A percentile compares a stretch with the other conserved stretches of the same genome.
These are phyloP conservation scores for Neurospora sp. DNA, from an alignment of 495 filamentous ascomycete genomes.

Conservation along the genomic window DNA sequence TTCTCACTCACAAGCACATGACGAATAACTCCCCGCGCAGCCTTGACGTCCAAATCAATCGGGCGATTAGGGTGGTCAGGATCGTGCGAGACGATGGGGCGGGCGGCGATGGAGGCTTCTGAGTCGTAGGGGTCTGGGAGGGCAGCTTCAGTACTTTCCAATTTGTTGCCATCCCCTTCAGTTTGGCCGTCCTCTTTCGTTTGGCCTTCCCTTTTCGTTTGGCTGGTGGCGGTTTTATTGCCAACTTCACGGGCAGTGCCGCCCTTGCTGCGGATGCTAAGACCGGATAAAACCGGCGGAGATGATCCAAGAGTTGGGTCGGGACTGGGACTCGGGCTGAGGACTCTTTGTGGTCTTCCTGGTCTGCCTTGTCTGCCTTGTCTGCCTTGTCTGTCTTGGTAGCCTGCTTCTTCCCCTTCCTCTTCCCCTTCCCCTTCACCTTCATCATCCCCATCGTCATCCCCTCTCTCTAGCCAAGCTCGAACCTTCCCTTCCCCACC, in stretches of 20 bases:
- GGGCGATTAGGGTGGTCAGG: neutral
- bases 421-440: too few species aligned
- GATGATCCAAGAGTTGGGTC: neutral
- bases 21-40: neutral
- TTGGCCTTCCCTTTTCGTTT: neutral
- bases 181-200: neutral
- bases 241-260: too few species aligned
- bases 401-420: too few species aligned
- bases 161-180: too few species aligned
- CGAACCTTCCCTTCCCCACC: neutral
- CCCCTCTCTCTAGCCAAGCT: neutral
- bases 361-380: too few species aligned
- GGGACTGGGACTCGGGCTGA: neutral
- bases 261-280: neutral
- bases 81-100: neutral
- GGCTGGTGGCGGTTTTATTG: neutral
- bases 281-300: neutral
- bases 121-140: neutral
- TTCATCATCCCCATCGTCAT: too few species aligned
- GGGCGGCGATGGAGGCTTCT: neutral
- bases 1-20: neutral
- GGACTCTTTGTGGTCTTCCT: neutral
- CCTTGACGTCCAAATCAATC: neutral
- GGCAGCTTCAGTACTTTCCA: neutral
- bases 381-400: too few species aligned